A percentile compares a stretch with the other conserved stretches of the same genome.
These are phyloP conservation scores for Microsporum ferrugineum DNA, from an alignment of 2,329 filamentous ascomycete genomes.

Conservation along the genomic window DNA sequence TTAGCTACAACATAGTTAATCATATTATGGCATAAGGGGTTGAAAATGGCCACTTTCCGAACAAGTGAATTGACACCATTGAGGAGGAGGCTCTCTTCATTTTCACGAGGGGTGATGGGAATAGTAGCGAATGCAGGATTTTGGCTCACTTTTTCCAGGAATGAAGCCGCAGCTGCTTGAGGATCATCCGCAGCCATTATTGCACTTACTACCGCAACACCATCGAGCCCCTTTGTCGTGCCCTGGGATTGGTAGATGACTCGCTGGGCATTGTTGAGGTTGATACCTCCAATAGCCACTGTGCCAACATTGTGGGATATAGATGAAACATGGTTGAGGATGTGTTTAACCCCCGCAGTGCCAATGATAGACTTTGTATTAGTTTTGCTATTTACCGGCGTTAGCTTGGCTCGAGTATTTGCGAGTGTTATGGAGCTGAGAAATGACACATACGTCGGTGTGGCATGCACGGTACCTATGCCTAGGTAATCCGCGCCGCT, in stretches of 20 bases:
- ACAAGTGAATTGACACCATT: slow-evolving; percentile 42
- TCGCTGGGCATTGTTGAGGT: slow-evolving; percentile 59
- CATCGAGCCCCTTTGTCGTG: slow-evolving; percentile 53
- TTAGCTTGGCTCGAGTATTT: slow-evolving; percentile 2
- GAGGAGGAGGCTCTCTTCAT: slow-evolving; percentile 22
- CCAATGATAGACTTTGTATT: slow-evolving; percentile 77
- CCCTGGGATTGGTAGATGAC: slow-evolving; percentile 60
- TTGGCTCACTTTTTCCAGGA: slow-evolving; percentile 46
- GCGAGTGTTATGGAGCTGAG: no score
- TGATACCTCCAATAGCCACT: slow-evolving; percentile 85
- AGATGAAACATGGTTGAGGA: slow-evolving; percentile 50
- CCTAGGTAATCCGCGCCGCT: slow-evolving; percentile 84
- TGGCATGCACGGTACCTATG: slow-evolving; percentile 80
- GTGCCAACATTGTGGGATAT: slow-evolving; percentile 32
- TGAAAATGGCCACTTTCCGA: slow-evolving; percentile 47
- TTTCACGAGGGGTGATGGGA: slow-evolving; percentile 20
- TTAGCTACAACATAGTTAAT: slow-evolving; percentile 94
- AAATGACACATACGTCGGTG: slow-evolving; percentile 52
- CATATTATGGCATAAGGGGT: slow-evolving; percentile 87
- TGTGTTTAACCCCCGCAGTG: slow-evolving; percentile 55
- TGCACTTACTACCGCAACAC: slow-evolving; percentile 80
- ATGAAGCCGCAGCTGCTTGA: slow-evolving; percentile 47
- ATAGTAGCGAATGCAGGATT: slow-evolving; percentile 26
- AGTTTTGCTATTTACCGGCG: slow-evolving; percentile 51
- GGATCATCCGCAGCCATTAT: slow-evolving; percentile 66